Evolutionary conservation across 2,329 filamentous ascomycete genomes (phyloP).

Genomic region (Alternaria ventricosa): DNA sequence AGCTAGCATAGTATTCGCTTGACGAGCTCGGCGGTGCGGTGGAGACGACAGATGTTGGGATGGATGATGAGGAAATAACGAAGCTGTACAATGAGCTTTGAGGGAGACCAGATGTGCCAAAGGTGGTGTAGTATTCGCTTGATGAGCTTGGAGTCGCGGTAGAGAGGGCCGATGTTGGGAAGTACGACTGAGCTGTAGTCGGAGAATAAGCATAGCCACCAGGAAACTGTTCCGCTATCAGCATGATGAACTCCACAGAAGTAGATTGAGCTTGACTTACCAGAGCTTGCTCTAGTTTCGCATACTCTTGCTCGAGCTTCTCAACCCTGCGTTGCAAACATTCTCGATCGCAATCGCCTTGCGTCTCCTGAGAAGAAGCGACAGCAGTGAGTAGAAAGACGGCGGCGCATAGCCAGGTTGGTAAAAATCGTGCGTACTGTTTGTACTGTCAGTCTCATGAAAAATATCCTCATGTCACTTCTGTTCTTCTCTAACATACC

Average conservation of each 20-base stretch:
- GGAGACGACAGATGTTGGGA: not conserved
- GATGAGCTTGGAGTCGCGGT: not conserved
- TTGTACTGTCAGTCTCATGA: not conserved
- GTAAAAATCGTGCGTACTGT: not conserved
- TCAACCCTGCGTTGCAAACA: not conserved
- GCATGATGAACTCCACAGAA: not conserved
- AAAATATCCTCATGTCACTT: not conserved
- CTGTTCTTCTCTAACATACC: not conserved
- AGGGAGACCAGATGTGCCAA: not conserved
- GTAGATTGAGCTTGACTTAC: not conserved
- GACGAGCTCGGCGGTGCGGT: not conserved
- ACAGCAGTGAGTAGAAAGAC: not conserved
- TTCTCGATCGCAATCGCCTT: not conserved
- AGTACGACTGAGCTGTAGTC: not conserved
- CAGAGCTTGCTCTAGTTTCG: not conserved
- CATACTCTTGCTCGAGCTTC: not conserved
- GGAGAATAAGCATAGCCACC: not conserved
- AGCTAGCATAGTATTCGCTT: not conserved
- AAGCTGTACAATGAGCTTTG: not conserved
- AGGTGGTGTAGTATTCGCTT: not conserved
- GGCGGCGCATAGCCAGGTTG: not conserved
- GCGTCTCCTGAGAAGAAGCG: not conserved
- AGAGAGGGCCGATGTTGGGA: rapidly evolving
- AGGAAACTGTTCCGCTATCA: not conserved
- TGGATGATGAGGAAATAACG: not conserved